Evolutionary conservation across 495 filamentous ascomycete species (phyloP), one percentile per base, ranked within the genome.

Genomic region (Xylaria palmicola): DNA sequence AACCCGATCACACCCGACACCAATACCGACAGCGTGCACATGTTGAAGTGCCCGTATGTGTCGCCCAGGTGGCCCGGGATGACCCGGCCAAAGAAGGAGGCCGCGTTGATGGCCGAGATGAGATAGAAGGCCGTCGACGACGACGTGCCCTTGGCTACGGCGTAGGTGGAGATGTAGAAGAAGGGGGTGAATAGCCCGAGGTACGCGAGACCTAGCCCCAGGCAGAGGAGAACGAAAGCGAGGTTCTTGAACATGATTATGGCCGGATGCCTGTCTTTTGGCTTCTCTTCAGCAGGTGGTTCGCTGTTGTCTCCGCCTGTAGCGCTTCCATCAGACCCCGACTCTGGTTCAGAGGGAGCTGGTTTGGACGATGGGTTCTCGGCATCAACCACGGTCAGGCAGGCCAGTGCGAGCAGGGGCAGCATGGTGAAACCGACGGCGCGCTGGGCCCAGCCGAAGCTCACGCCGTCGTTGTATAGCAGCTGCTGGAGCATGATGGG

Each of bases 391-490:
- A 62, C 66, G 0, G 75, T 72, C 10, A 74, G 49, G 40, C 74
- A 74, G 4, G 74, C 69, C 13, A 83, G 50, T 3, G 60, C 51
- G 9, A 82, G 51, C 22, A 83, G 37, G 9, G 75, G 72, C 7
- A 83, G 40, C 58, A 81, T 75, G 17, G 81, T 69, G 66, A 86
- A 85, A n/a, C 76, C 84, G 10, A 81, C 65, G 19, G 81, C 74
- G 12, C 84, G 76, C 36, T 85, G 76, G 0, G 77, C 68, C 85
- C 83, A 86, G 19, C 72, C 79, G 59, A 84, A 88, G 1, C 79
- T 74, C 4, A 86, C 52, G 6, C 59, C 62, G 30, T 48, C 30
- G 22, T 71, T 54, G 22, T 74, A 56, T 56, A 78, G 68, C 20
- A 72, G 65, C 7, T 63, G 62, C 2, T 62, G 67, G 8, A 74